These are phyloP conservation scores for Amanita rubescens DNA, from an alignment of 768 basidiomycete species.

Conservation along the genomic window DNA sequence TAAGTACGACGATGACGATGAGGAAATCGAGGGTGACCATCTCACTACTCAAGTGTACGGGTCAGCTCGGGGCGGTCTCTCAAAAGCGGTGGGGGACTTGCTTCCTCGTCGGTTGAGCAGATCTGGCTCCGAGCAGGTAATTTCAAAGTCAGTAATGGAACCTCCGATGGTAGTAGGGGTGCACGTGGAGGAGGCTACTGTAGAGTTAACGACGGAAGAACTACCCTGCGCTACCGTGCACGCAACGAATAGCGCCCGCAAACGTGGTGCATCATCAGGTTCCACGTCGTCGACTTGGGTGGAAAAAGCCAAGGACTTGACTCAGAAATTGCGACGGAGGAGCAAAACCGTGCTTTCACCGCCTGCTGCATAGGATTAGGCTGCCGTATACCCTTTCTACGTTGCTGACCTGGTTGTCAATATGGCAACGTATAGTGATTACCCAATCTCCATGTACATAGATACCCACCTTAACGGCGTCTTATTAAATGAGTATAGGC, in stretches of 20 bases:
- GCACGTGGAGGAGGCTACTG: conserved; percentile 40
- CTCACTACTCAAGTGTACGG: conserved; percentile 46
- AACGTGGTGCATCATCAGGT: conserved; percentile 30
- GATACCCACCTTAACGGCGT: conserved; percentile 1
- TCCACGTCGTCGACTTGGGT: conserved; percentile 25
- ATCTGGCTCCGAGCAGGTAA: conserved; percentile 30
- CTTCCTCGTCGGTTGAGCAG: conserved; percentile 41
- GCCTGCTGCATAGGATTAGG: background rate
- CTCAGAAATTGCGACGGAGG: conserved; percentile 37
- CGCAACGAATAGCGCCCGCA: conserved; percentile 24
- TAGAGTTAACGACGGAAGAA: conserved; percentile 20
- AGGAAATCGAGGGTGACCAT: conserved; percentile 32
- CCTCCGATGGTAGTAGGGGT: conserved; percentile 36
- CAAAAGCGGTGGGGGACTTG: conserved; percentile 32
- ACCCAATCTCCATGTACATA: background rate
- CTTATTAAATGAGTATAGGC: background rate
- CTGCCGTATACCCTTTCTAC: background rate
- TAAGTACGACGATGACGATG: conserved; percentile 21
- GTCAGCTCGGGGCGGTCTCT: conserved; percentile 33
- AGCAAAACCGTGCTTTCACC: conserved; percentile 13
- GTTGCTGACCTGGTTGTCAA: background rate
- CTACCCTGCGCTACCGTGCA: conserved; percentile 22
- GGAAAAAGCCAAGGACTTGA: conserved; percentile 31
- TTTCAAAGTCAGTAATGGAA: conserved; percentile 18
- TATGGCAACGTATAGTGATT: background rate